Percentiles rank a stretch among this genome's conserved stretches.
phyloP scores from a whole-genome alignment of 495 filamentous ascomycete species.

The Aspergillus cavernicola region DNA sequence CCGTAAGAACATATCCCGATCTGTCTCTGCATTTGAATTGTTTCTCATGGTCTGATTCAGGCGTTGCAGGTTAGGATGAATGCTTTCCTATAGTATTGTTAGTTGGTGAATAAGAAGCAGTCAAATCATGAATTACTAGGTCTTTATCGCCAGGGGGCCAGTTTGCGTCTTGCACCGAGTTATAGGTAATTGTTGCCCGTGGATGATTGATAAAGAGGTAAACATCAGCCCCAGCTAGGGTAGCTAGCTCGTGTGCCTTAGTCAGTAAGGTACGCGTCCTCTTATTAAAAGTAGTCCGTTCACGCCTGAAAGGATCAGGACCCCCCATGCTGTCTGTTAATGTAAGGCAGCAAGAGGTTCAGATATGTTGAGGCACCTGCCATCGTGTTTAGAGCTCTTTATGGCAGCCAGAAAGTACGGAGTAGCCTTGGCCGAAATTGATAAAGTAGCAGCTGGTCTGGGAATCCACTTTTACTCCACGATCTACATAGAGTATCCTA shows the following conservation, averaged over 20 bases:
- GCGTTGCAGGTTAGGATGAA: not conserved
- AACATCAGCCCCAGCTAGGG: slow-evolving; percentile 6
- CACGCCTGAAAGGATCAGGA: slow-evolving; percentile 3
- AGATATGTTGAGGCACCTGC: not conserved
- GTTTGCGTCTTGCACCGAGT: slow-evolving; percentile 5
- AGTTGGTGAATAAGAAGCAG: not conserved
- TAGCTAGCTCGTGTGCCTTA: slow-evolving; percentile 13
- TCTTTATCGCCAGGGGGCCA: slow-evolving; percentile 7
- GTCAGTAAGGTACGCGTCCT: slow-evolving; percentile 7
- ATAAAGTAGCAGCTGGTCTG: not conserved
- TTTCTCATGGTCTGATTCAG: not conserved
- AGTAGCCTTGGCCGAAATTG: no score
- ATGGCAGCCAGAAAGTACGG: not conserved
- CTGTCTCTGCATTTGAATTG: not conserved
- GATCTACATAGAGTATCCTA: not conserved
- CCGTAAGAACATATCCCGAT: not conserved
- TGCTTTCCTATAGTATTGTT: not conserved
- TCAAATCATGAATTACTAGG: slow-evolving; percentile 4
- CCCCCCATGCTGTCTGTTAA: slow-evolving; percentile 6
- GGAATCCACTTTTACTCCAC: not conserved
- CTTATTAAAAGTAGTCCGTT: slow-evolving; percentile 1
- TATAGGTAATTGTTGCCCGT: slow-evolving; percentile 10
- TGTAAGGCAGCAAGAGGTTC: not conserved
- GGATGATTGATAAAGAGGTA: slow-evolving; percentile 14
- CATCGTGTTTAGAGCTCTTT: not conserved